phyloP scores from a whole-genome alignment of 768 basidiomycete genomes.

The Erythrobasidium yunnanense region DNA sequence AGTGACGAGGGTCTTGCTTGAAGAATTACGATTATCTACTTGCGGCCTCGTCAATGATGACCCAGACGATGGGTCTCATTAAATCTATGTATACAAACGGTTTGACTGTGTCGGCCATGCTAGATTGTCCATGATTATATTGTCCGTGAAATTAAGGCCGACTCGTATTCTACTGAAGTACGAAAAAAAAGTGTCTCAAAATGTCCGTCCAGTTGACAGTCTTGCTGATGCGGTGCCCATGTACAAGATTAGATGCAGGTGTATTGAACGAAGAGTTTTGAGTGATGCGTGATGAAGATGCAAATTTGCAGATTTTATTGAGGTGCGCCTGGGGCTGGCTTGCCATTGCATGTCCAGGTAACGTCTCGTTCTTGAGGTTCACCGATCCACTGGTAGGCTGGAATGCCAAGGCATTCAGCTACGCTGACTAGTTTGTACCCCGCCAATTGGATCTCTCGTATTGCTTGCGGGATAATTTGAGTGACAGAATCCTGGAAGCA shows the following conservation, averaged over 20 bases:
- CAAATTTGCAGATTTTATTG: neutral
- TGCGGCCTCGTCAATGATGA: no score
- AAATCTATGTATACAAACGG: no score
- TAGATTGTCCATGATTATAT: no score
- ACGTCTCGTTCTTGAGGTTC: constrained; percentile 30
- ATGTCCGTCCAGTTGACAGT: no score
- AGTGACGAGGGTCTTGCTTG: no score
- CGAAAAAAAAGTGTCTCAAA: no score
- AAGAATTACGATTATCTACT: no score
- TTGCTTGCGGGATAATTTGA: constrained; percentile 27
- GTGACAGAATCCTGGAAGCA: constrained; percentile 5
- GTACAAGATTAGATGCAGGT: neutral
- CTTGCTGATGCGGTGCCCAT: no score
- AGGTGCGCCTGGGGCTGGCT: constrained; percentile 10
- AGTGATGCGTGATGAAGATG: neutral
- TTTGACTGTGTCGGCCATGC: no score
- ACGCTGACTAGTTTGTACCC: constrained; percentile 35
- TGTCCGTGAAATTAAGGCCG: no score
- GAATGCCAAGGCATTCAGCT: constrained; percentile 30
- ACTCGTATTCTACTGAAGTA: no score
- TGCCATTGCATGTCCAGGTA: constrained; percentile 18
- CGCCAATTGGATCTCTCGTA: constrained; percentile 21
- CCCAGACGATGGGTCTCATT: no score
- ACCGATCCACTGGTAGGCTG: constrained; percentile 30
- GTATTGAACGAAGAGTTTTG: neutral